Evolutionary conservation across 2,329 filamentous ascomycete species (phyloP).

Genomic region (Ophidiomyces ophidiicola): DNA sequence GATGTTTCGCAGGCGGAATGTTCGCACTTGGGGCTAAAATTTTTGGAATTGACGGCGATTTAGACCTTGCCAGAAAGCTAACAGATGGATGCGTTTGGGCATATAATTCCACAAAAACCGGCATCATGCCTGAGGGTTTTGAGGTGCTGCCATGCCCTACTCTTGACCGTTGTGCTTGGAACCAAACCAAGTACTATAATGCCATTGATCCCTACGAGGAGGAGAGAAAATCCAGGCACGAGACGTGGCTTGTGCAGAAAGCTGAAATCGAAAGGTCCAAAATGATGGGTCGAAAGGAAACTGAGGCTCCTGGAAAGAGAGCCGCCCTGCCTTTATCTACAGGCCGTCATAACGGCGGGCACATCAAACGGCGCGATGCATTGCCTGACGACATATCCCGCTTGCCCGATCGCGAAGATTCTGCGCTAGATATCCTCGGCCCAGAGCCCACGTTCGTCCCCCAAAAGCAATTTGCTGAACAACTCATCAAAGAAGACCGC

Average conservation of each 20-base stretch:
- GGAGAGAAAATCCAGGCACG: conserved; percentile 8
- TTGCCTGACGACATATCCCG: conserved; percentile 7
- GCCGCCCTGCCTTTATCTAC: background rate
- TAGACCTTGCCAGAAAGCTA: conserved; percentile 39
- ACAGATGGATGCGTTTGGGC: conserved; percentile 47
- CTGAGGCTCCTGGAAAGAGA: conserved; percentile 18
- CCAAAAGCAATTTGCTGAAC: conserved; percentile 30
- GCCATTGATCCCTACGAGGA: conserved; percentile 13
- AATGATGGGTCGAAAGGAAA: conserved; percentile 34
- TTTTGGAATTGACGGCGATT: conserved; percentile 39
- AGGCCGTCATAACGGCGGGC: conserved; percentile 10
- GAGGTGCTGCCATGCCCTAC: conserved; percentile 31
- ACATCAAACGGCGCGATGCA: conserved; percentile 8
- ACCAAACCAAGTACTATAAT: conserved; percentile 14
- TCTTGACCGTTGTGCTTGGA: conserved; percentile 14
- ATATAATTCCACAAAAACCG: conserved; percentile 38
- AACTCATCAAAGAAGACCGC: conserved; percentile 32
- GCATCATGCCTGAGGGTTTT: conserved; percentile 45
- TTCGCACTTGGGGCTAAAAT: conserved; percentile 42
- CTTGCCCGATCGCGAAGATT: conserved; percentile 1
- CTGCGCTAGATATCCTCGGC: conserved; percentile 10
- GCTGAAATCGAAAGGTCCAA: conserved; percentile 28
- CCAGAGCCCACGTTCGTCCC: conserved; percentile 22
- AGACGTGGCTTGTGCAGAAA: conserved; percentile 13
- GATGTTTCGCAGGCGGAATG: conserved; percentile 47